Conservation (phyloP, 2,329 filamentous ascomycete genomes). For the Periconia sp. region DNA sequence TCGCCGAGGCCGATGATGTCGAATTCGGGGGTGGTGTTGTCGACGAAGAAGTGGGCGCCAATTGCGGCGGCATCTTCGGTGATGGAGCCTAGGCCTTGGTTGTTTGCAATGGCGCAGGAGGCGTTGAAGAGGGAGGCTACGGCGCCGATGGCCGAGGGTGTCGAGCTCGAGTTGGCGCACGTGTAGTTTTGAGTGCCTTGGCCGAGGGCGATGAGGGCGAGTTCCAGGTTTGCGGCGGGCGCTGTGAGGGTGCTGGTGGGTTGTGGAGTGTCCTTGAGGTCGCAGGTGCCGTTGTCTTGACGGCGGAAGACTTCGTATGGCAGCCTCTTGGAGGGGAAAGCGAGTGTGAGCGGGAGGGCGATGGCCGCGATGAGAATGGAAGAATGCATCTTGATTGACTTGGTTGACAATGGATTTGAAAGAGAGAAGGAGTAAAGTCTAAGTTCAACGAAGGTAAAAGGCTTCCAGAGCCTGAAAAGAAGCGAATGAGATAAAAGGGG, state of each 20-base stretch:
- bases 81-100: conserved; percentile 31
- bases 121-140: conserved; percentile 54
- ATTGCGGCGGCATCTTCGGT: conserved; percentile 35
- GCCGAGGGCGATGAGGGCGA: conserved; percentile 55
- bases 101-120: conserved; percentile 42
- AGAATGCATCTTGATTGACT: conserved; percentile 30
- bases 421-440: conserved; percentile 10
- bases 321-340: conserved; percentile 25
- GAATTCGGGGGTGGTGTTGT: conserved; percentile 78
- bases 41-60: conserved; percentile 82
- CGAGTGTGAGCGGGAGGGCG: conserved; percentile 27
- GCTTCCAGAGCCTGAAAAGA: conserved; percentile 41
- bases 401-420: conserved; percentile 1
- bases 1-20: conserved; percentile 73
- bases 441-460: conserved; percentile 21
- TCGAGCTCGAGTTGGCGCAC: conserved; percentile 39
- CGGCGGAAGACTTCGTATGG: conserved; percentile 13
- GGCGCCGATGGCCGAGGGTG: conserved; percentile 51
- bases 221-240: conserved; percentile 31
- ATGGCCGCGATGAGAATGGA: conserved; percentile 24
- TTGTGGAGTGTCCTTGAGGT: conserved; percentile 28
- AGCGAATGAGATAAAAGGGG: conserved; percentile 24
- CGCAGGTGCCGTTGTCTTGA: conserved; percentile 30
- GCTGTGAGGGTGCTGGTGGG: conserved; percentile 33
- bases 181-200: conserved; percentile 60